Conservation (phyloP, 345 rosid genomes). For the Microcos paniculata region DNA sequence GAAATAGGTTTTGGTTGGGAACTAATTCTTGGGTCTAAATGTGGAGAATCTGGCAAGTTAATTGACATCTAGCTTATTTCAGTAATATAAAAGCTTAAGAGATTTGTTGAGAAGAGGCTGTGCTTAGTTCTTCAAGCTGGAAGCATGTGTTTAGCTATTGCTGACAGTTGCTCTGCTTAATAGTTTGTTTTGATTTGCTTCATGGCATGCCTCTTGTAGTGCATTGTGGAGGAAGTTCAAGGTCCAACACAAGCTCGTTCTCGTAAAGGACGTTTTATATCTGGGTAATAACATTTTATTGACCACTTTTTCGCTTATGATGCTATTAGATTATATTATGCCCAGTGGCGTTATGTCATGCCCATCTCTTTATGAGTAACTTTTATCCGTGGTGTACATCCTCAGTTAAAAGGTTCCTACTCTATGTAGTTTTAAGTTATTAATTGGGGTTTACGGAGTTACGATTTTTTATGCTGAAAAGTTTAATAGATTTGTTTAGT, state of each 20-base stretch:
- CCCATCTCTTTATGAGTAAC: background rate
- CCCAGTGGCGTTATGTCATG: background rate
- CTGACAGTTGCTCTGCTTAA: background rate
- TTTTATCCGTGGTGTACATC: background rate
- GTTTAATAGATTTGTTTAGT: background rate
- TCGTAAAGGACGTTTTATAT: constrained; percentile 92
- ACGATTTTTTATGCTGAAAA: background rate
- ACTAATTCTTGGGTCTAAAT: background rate
- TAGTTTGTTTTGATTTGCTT: background rate
- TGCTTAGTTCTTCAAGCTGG: background rate
- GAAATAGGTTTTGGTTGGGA: constrained; percentile 4
- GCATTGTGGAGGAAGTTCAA: constrained; percentile 98
- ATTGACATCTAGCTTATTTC: background rate
- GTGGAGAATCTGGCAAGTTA: background rate
- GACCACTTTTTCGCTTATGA: background rate
- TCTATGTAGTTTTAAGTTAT: background rate
- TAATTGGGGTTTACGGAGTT: background rate
- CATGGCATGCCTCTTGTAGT: constrained; percentile 41
- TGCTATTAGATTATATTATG: background rate
- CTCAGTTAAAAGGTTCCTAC: background rate
- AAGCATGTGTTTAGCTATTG: background rate
- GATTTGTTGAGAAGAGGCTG: background rate
- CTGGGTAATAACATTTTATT: constrained; percentile 60
- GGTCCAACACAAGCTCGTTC: constrained; percentile 95
- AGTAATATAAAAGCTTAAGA: background rate